These are phyloP conservation scores for Thalassia testudinum DNA, from an alignment of 116 monocot genomes.

Conservation along the genomic window DNA sequence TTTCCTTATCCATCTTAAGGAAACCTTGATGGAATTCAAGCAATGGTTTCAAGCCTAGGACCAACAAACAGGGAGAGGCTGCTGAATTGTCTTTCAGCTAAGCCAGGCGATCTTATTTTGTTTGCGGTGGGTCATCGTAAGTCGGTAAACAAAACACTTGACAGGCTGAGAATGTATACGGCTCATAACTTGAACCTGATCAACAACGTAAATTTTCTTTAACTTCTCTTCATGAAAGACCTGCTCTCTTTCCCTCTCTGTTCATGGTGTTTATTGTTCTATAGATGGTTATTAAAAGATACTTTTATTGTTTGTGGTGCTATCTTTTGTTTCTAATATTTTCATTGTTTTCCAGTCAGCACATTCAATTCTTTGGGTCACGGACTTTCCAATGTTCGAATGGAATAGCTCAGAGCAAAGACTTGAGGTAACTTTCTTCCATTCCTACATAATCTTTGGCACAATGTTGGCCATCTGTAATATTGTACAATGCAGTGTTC, in stretches of 20 bases:
- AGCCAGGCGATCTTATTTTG: conserved; percentile 73
- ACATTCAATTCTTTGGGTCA: conserved; percentile 93
- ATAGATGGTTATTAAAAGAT: background rate
- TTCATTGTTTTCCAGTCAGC: conserved; percentile 22
- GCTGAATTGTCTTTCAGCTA: conserved; percentile 34
- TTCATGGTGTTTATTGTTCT: background rate
- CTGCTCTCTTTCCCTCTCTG: background rate
- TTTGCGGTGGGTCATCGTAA: conserved; percentile 78
- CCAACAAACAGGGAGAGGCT: conserved; percentile 27
- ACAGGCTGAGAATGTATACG: conserved; percentile 49
- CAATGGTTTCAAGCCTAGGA: conserved; percentile 57
- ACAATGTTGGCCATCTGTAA: no score
- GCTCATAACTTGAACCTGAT: conserved; percentile 62
- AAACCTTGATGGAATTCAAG: conserved; percentile 67
- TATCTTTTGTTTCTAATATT: background rate
- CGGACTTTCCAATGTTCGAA: conserved; percentile 97
- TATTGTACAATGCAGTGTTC: no score
- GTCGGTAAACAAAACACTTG: conserved; percentile 72
- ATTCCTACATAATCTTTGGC: no score
- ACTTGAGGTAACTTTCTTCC: conserved; percentile 41
- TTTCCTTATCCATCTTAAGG: conserved; percentile 20
- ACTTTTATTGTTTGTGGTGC: background rate
- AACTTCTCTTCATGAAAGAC: background rate
- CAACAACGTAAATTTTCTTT: conserved; percentile 36
- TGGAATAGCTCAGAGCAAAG: conserved; percentile 89